Evolutionary conservation across 2,329 filamentous ascomycete species (phyloP).

Genomic region (Cercospora nicotianae): DNA sequence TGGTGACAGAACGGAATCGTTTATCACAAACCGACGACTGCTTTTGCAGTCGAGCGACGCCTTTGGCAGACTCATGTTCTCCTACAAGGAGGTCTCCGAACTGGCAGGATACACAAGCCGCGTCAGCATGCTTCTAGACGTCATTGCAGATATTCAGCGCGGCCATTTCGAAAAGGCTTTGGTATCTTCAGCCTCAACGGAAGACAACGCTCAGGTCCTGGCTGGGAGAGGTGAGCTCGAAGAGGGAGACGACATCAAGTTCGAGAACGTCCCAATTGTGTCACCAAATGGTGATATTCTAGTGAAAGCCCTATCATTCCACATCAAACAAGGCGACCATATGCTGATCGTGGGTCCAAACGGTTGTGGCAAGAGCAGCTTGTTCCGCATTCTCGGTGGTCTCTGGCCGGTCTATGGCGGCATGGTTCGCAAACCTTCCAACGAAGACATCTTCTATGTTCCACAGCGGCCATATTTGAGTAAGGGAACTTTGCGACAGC

Average conservation of each 20-base stretch:
- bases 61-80: constrained; percentile 95
- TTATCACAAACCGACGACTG: constrained; percentile 92
- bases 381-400: constrained; percentile 94
- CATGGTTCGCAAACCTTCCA: constrained; percentile 85
- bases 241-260: constrained; percentile 81
- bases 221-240: constrained; percentile 76
- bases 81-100: constrained; percentile 95
- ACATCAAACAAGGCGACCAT: constrained; percentile 81
- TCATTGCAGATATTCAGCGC: constrained; percentile 88
- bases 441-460: constrained; percentile 96
- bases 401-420: constrained; percentile 98
- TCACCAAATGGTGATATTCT: constrained; percentile 95
- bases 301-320: constrained; percentile 81
- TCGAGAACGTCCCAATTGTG: constrained; percentile 88
- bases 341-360: constrained; percentile 94
- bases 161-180: constrained; percentile 96
- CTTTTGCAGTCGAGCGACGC: constrained; percentile 91
- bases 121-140: constrained; percentile 83
- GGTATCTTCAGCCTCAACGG: constrained; percentile 80
- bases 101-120: constrained; percentile 92
- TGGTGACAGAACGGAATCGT: constrained; percentile 53
- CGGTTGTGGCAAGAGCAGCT: constrained; percentile 91
- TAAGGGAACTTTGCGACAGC: constrained; percentile 86
- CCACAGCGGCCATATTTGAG: constrained; percentile 93
- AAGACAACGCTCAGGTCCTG: constrained; percentile 79